Conservation (phyloP, 2,329 filamentous ascomycete genomes). For the Stagonosporopsis chrysanthemi region DNA sequence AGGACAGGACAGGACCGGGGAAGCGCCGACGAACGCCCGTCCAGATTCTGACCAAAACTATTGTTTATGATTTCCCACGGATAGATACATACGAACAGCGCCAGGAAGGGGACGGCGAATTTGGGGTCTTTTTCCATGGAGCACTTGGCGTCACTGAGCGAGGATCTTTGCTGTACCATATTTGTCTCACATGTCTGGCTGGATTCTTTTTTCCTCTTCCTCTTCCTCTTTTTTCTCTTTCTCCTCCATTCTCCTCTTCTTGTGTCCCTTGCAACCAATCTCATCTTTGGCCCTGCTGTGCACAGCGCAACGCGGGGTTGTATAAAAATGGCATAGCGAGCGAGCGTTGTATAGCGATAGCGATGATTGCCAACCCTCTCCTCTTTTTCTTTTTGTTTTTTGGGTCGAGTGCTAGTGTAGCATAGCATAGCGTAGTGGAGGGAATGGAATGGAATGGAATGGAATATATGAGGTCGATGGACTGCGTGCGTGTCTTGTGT, state of each 20-base stretch:
- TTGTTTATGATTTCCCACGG: slow-evolving; percentile 10
- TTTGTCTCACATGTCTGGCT: slow-evolving; percentile 12
- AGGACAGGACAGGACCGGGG: background rate
- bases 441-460: background rate
- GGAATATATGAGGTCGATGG: too few species aligned
- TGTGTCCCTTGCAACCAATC: background rate
- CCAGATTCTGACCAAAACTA: background rate
- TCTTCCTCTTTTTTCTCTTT: too few species aligned
- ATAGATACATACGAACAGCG: slow-evolving; percentile 7
- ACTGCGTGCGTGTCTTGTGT: too few species aligned
- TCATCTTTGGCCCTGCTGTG: slow-evolving; percentile 7
- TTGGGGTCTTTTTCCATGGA: background rate
- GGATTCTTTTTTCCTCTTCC: background rate
- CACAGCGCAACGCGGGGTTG: slow-evolving; percentile 1
- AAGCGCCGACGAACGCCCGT: too few species aligned
- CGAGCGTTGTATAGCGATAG: slow-evolving; percentile 8
- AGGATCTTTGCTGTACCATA: slow-evolving; percentile 9
- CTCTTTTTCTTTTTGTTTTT: background rate
- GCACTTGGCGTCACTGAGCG: slow-evolving; percentile 4
- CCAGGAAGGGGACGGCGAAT: background rate
- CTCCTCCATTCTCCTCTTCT: too few species aligned
- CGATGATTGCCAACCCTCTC: slow-evolving; percentile 17
- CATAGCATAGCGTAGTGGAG: background rate
- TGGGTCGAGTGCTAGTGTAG: background rate
- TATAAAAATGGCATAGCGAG: slow-evolving; percentile 19